These are phyloP conservation scores for Yamadazyma blattariae DNA, from an alignment of 1,139 yeast genomes.

Conservation along the genomic window DNA sequence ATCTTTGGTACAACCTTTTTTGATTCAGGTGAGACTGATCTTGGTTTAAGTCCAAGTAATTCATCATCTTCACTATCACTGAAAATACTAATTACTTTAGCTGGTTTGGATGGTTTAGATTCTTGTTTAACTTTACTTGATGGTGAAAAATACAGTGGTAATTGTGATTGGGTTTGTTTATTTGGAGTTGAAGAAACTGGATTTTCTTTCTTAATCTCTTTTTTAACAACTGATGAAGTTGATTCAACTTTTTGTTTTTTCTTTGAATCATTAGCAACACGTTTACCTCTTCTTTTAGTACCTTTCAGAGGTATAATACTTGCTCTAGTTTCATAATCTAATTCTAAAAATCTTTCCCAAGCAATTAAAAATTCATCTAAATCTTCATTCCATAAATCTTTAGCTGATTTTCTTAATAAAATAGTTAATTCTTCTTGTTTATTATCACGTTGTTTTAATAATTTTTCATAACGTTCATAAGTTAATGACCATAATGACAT, in stretches of 20 bases:
- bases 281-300: slow-evolving; percentile 26
- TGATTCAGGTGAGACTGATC: neutral
- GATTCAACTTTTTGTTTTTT: slow-evolving; percentile 14
- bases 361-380: slow-evolving; percentile 66
- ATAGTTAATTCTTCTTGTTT: slow-evolving; percentile 71
- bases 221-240: neutral
- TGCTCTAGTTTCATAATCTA: slow-evolving; percentile 31
- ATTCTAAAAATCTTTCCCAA: slow-evolving; percentile 60
- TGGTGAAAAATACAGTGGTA: slow-evolving; percentile 2
- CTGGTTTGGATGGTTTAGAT: slow-evolving; percentile 3
- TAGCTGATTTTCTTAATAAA: slow-evolving; percentile 69
- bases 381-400: slow-evolving; percentile 85
- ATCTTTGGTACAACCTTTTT: neutral
- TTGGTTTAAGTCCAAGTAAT: slow-evolving; percentile 16
- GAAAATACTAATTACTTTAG: slow-evolving; percentile 17
- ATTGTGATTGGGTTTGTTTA: neutral
- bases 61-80: slow-evolving; percentile 38
- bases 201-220: neutral
- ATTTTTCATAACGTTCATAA: slow-evolving; percentile 77
- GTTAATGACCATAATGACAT: slow-evolving; percentile 96
- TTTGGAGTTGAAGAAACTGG: slow-evolving; percentile 7
- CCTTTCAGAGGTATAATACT: slow-evolving; percentile 28
- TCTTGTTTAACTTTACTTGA: slow-evolving; percentile 3
- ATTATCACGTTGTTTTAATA: slow-evolving; percentile 67
- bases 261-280: slow-evolving; percentile 12